A percentile compares a stretch with the other conserved stretches of the same genome.
These are phyloP conservation scores for Blastocystis sp. DNA, from an alignment of 352 stramenopile species.

Conservation along the genomic window DNA sequence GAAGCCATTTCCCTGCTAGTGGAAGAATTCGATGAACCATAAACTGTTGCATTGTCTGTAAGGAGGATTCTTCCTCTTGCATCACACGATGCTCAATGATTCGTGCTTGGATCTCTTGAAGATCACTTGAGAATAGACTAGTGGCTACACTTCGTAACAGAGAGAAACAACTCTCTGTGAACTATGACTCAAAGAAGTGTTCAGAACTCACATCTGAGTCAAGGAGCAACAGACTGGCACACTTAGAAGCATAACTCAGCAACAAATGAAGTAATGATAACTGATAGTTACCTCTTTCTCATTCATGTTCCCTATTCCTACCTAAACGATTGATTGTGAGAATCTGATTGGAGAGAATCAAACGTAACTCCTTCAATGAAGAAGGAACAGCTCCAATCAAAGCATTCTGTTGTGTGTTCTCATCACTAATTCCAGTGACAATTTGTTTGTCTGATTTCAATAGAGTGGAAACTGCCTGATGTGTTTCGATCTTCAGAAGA, in stretches of 20 bases:
- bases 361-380: background rate
- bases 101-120: background rate
- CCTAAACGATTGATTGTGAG: background rate
- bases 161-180: background rate
- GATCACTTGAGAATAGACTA: background rate
- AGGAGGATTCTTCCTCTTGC: background rate
- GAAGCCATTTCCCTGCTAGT: conserved; percentile 12
- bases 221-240: background rate
- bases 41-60: background rate
- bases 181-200: background rate
- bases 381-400: background rate
- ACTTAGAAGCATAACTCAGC: background rate
- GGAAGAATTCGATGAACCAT: background rate
- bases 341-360: background rate
- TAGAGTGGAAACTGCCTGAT: background rate
- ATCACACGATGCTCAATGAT: background rate
- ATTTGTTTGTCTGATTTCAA: background rate
- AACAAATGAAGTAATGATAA: conserved; percentile 21
- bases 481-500: background rate
- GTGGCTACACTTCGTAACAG: background rate
- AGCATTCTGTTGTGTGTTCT: background rate
- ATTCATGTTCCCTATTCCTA: background rate
- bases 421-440: background rate
- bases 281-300: background rate
- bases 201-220: background rate